A percentile compares a stretch with the other conserved stretches of the same genome.
Conservation (phyloP, 2,329 filamentous ascomycete genomes). For the Paracoccidioides brasiliensis region DNA sequence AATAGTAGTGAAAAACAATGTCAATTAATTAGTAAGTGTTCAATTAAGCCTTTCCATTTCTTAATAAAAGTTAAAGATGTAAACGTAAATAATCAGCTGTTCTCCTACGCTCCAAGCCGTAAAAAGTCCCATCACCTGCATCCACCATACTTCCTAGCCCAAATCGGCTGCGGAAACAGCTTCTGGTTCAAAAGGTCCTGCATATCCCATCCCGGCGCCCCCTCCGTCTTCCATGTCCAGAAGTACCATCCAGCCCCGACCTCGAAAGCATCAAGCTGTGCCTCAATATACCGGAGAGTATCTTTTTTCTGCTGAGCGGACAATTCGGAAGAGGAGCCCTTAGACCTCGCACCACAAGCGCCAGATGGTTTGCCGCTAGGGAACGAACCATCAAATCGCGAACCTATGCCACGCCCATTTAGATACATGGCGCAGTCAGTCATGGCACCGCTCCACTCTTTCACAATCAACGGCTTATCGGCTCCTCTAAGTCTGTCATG, state of each 20-base stretch:
- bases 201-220: slow-evolving; percentile 38
- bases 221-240: slow-evolving; percentile 40
- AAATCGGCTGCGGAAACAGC: slow-evolving; percentile 36
- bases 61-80: background rate
- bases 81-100: background rate
- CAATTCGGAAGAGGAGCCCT: slow-evolving; percentile 35
- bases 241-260: slow-evolving; percentile 29
- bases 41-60: background rate
- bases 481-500: slow-evolving; percentile 34
- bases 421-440: slow-evolving; percentile 44
- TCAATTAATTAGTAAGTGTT: background rate
- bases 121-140: slow-evolving; percentile 12
- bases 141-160: slow-evolving; percentile 22
- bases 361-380: slow-evolving; percentile 37
- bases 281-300: slow-evolving; percentile 33
- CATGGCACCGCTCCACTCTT: slow-evolving; percentile 57
- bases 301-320: slow-evolving; percentile 23
- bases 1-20: background rate
- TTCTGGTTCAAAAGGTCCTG: slow-evolving; percentile 29
- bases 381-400: slow-evolving; percentile 45
- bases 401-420: slow-evolving; percentile 46
- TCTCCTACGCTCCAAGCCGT: background rate
- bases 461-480: slow-evolving; percentile 55
- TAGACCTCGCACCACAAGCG: slow-evolving; percentile 40
- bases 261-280: slow-evolving; percentile 35